A percentile compares a stretch with the other conserved stretches of the same genome.
Evolutionary conservation across 140 eudicot genomes (phyloP).

Genomic region (Anethum foeniculum): DNA sequence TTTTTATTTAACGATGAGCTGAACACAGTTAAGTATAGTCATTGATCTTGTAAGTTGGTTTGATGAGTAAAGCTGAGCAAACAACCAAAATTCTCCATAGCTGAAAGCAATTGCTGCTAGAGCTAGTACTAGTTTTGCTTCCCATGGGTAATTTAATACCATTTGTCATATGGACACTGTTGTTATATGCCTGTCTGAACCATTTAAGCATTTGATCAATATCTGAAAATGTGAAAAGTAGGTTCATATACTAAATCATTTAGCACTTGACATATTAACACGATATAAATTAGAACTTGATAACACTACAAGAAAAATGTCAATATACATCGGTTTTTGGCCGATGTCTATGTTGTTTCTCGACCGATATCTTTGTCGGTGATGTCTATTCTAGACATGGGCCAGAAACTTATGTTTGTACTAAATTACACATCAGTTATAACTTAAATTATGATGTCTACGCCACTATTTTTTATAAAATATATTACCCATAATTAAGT

Average conservation of each 20-base stretch:
- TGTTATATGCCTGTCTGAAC: conserved; percentile 42
- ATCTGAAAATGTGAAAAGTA: conserved; percentile 23
- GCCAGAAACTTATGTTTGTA: too few relatives aligned
- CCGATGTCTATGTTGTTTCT: too few relatives aligned
- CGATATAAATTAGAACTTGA: background rate
- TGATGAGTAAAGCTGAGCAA: conserved; percentile 52
- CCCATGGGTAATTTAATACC: conserved; percentile 51
- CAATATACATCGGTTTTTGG: too few relatives aligned
- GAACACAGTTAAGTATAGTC: conserved; percentile 60
- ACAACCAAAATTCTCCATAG: conserved; percentile 69
- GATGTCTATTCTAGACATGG: too few relatives aligned
- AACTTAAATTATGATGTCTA: too few relatives aligned
- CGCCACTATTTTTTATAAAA: too few relatives aligned
- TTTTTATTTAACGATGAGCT: too few relatives aligned
- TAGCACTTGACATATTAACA: background rate
- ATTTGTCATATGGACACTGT: conserved; percentile 42
- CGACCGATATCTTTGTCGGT: too few relatives aligned
- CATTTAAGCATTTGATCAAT: conserved; percentile 37
- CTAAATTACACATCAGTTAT: too few relatives aligned
- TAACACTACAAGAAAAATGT: too few relatives aligned
- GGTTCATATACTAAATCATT: background rate
- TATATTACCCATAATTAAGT: too few relatives aligned
- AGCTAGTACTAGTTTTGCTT: conserved; percentile 47
- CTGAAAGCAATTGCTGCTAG: conserved; percentile 52
- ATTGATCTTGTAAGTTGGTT: conserved; percentile 62